Conservation (phyloP, 371 early-diverging fungal species). For the Nosema granulosis region DNA sequence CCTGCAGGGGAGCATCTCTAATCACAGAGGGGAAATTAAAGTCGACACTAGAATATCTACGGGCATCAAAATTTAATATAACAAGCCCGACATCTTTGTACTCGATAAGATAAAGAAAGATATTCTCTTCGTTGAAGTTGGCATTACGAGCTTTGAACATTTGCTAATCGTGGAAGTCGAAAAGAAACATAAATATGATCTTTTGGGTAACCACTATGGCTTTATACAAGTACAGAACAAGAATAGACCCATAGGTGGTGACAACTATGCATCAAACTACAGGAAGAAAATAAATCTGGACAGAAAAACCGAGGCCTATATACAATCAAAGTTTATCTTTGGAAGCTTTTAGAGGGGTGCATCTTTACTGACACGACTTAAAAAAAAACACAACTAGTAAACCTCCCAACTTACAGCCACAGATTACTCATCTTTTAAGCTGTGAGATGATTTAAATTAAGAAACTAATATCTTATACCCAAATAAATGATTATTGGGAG, state of each 20-base stretch:
- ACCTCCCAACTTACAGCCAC: no score
- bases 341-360: background rate
- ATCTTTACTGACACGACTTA: no score
- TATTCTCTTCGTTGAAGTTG: slow-evolving; percentile 1
- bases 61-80: background rate
- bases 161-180: background rate
- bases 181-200: slow-evolving; percentile 3
- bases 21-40: background rate
- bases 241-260: background rate
- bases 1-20: background rate
- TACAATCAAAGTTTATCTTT: background rate
- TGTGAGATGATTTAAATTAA: no score
- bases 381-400: no score
- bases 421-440: no score
- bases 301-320: background rate
- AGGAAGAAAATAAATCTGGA: background rate
- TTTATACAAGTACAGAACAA: background rate
- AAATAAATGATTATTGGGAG: no score
- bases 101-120: background rate
- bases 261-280: background rate
- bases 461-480: no score
- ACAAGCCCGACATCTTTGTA: background rate
- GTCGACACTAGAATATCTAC: background rate
- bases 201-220: background rate
- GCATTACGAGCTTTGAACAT: background rate